Base-by-base conservation (phyloP, 257 asterid species). In the Ophiorrhiza pumila region DNA sequence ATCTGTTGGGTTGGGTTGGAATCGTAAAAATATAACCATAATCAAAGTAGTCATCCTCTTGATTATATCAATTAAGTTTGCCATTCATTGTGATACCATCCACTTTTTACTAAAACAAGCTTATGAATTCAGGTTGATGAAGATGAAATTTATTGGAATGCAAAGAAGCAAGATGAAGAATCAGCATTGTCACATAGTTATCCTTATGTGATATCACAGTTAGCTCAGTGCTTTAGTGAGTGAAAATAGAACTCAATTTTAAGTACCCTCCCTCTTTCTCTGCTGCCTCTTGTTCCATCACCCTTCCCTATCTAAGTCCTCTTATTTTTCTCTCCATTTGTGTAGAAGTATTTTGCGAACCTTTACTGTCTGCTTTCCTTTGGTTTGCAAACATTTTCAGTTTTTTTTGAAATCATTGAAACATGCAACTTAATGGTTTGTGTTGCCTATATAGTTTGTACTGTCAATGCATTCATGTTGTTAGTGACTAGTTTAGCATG, bases 141-240 rank as follows among this genome's bases (percentile, higher is more conserved):
- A 84, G 91, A 91, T 77, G 96, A 87, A 74, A 77, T 81, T 66
- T 82, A 74, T 78, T 83, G 94, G 91, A 76, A 79, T 57, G 82
- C 83, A 72, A 87, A 85, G 80, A 85, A 78, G 82, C 86, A 77
- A 23, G 85, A 81, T 71, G 90, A 82, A 78, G 86, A 79, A 65
- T 68, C 89, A 69, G 83, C 82, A 71, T 79, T 85, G 85, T 85
- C 86, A 56, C 83, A 73, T 75, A 79, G 73, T 87, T 84, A 92
- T 85, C 84, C 91, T 80, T 90, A 86, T 85, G 80, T 88, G 87
- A 87, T 87, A 79, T 83, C 95, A 81, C 91, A 87, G 78, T 85
- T 89, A 82, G 83, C 94, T 85, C 96, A 79, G 85, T 88, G 93
- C 80, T 85, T 91, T 80, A 82, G 97, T 91, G 95, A 89, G 97